phyloP scores from a whole-genome alignment of 352 stramenopile species.

The Pythium biforme region DNA sequence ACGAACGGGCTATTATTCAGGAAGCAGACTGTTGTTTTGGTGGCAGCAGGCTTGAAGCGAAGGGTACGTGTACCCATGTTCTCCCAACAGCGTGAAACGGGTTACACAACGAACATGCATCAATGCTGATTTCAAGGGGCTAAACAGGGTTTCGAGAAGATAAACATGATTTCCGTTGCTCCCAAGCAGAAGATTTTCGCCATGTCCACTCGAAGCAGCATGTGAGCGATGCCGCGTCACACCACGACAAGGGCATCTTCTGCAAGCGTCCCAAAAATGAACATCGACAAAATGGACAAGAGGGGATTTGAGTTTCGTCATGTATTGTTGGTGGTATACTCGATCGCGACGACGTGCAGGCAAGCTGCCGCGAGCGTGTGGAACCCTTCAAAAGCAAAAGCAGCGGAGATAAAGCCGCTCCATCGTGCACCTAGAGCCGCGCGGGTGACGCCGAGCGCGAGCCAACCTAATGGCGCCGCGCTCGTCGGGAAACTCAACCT shows the following conservation, averaged over 20 bases:
- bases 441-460: conserved; percentile 48
- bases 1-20: background rate
- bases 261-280: background rate
- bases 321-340: conserved; percentile 26
- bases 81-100: too few species aligned
- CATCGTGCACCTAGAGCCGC: conserved; percentile 76
- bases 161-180: too few species aligned
- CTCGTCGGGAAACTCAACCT: conserved; percentile 32
- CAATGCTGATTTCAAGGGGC: background rate
- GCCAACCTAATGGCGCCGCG: conserved; percentile 54
- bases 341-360: conserved; percentile 2
- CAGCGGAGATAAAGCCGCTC: conserved; percentile 19
- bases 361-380: background rate
- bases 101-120: too few species aligned
- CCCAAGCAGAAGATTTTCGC: too few species aligned
- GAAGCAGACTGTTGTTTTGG: background rate
- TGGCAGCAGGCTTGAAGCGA: too few species aligned
- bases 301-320: background rate
- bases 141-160: too few species aligned
- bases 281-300: background rate
- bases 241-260: background rate
- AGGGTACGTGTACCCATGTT: background rate
- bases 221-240: background rate
- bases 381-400: conserved; percentile 16
- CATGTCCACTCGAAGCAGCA: too few species aligned